Conservation (phyloP, 345 rosid genomes). For the Erysimum cheiranthoides region DNA sequence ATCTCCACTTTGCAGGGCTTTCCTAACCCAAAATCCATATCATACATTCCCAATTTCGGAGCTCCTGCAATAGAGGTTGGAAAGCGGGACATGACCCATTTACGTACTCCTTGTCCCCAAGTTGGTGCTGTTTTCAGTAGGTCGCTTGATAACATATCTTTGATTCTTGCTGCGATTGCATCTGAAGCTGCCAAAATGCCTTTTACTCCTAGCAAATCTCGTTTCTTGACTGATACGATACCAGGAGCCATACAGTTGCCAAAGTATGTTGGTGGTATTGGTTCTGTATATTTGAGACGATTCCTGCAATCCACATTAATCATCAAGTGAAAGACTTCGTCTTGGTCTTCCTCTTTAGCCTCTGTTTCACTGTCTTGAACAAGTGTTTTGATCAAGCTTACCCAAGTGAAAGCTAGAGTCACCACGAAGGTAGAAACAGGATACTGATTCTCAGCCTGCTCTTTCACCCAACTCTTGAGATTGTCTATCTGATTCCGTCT, state of each 20-base stretch:
- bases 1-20: constrained; percentile 31
- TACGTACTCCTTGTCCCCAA: constrained; percentile 37
- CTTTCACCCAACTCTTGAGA: constrained; percentile 40
- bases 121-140: constrained; percentile 23
- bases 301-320: constrained; percentile 46
- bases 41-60: constrained; percentile 41
- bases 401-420: constrained; percentile 51
- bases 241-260: constrained; percentile 53
- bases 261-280: constrained; percentile 49
- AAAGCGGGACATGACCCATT: constrained; percentile 36
- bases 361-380: constrained; percentile 5
- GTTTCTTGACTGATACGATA: constrained; percentile 37
- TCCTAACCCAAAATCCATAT: constrained; percentile 39
- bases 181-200: constrained; percentile 45
- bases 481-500: constrained; percentile 35
- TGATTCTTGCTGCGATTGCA: constrained; percentile 37
- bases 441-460: constrained; percentile 10
- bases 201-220: constrained; percentile 41
- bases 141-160: constrained; percentile 38
- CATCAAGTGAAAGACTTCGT: constrained; percentile 32
- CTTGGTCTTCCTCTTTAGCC: constrained; percentile 4
- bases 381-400: constrained; percentile 41
- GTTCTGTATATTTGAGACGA: constrained; percentile 36
- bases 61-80: constrained; percentile 43
- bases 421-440: constrained; percentile 47